A percentile compares a stretch with the other conserved stretches of the same genome.
Evolutionary conservation across 768 basidiomycete genomes (phyloP).

Genomic region (Boletellus ananiceps): DNA sequence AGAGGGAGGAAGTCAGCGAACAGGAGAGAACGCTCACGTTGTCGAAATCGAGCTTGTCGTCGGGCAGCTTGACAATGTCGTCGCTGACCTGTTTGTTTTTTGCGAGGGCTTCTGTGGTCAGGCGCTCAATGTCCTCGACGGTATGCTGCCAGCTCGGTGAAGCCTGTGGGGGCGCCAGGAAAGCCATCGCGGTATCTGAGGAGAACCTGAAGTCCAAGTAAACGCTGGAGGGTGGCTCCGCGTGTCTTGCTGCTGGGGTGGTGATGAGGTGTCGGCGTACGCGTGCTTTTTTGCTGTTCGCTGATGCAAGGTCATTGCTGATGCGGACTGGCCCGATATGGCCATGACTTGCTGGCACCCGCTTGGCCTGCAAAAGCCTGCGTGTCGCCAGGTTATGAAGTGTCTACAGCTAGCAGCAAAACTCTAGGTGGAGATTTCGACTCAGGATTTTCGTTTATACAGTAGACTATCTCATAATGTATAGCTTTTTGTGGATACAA

Average conservation of each 20-base stretch:
- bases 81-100: constrained; percentile 55
- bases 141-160: constrained; percentile 68
- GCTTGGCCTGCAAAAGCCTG: background rate
- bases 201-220: constrained; percentile 5
- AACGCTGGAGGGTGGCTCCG: constrained; percentile 1
- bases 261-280: constrained; percentile 10
- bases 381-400: background rate
- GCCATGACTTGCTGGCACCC: constrained; percentile 1
- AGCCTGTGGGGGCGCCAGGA: constrained; percentile 60
- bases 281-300: background rate
- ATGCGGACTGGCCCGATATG: constrained; percentile 14
- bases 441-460: too few relatives aligned
- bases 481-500: too few relatives aligned
- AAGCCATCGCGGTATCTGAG: constrained; percentile 33
- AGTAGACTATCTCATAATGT: too few relatives aligned
- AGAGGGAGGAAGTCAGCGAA: too few relatives aligned
- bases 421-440: too few relatives aligned
- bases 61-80: constrained; percentile 54
- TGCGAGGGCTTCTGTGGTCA: constrained; percentile 59
- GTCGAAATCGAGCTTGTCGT: constrained; percentile 59
- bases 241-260: constrained; percentile 2
- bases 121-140: constrained; percentile 51
- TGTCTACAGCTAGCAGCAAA: too few relatives aligned
- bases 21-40: constrained; percentile 43
- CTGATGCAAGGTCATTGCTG: background rate